phyloP scores from a whole-genome alignment of 805 yeast species.

The Candida mattraensis region DNA sequence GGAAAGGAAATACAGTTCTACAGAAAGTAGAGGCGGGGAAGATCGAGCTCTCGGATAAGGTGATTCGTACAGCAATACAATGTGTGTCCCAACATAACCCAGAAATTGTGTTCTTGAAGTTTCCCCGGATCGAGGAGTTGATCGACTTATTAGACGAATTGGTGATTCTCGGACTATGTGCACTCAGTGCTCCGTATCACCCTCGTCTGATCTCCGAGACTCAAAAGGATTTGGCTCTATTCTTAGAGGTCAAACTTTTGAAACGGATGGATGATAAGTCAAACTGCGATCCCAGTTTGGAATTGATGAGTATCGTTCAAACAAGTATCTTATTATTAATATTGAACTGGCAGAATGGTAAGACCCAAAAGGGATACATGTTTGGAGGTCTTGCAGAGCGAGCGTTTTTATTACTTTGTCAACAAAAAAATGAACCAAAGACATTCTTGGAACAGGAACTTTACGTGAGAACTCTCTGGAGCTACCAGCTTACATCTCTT shows the following conservation, averaged over 20 bases:
- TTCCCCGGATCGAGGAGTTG: constrained; percentile 8
- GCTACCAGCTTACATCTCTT: constrained; percentile 17
- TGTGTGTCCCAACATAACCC: constrained; percentile 13
- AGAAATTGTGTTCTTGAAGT: constrained; percentile 15
- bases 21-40: not conserved
- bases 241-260: constrained; percentile 10
- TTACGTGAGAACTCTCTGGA: constrained; percentile 17
- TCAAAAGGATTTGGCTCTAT: constrained; percentile 1
- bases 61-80: constrained; percentile 5
- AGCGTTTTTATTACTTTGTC: constrained; percentile 6
- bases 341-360: constrained; percentile 18
- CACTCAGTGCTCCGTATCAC: constrained; percentile 13
- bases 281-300: too few species aligned
- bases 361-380: constrained; percentile 17
- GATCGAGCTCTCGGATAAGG: constrained; percentile 3
- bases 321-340: constrained; percentile 12
- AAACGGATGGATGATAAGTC: constrained; percentile 7
- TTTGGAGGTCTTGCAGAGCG: constrained; percentile 21
- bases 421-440: constrained; percentile 5
- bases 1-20: constrained; percentile 1
- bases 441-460: constrained; percentile 12
- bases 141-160: constrained; percentile 11
- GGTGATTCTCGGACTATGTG: constrained; percentile 14
- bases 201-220: not conserved
- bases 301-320: constrained; percentile 15